A percentile compares a stretch with the other conserved stretches of the same genome.
Conservation (phyloP, 2,329 filamentous ascomycete species). For the Arthrobotrys entomopaga region DNA sequence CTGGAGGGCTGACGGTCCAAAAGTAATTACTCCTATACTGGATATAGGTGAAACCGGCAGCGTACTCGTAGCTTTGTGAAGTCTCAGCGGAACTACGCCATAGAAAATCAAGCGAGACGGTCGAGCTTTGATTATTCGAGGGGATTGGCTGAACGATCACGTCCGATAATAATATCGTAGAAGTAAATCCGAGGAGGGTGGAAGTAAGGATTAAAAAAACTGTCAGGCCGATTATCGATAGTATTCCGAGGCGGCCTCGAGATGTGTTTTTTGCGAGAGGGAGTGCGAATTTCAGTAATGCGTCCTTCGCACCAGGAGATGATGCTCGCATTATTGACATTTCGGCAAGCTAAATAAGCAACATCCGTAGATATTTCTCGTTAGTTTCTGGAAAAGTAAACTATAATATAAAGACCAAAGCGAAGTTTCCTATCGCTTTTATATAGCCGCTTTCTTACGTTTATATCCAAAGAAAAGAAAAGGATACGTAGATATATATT, state of each 20-base stretch:
- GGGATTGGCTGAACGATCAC: conserved; percentile 26
- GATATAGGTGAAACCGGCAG: too few species aligned
- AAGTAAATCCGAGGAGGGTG: conserved; percentile 15
- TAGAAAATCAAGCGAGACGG: not conserved
- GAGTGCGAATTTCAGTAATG: conserved; percentile 7
- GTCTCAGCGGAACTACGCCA: too few species aligned
- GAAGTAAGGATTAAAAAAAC: conserved; percentile 13
- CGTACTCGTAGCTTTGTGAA: too few species aligned
- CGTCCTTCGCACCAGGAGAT: not conserved
- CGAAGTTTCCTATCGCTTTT: too few species aligned
- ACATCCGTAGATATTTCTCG: too few species aligned
- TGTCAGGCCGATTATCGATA: conserved; percentile 8
- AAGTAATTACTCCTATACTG: too few species aligned
- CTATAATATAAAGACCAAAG: not conserved
- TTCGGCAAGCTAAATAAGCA: conserved; percentile 19
- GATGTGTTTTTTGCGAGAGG: not conserved
- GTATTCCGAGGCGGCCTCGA: not conserved
- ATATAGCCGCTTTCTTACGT: too few species aligned
- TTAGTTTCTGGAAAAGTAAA: too few species aligned
- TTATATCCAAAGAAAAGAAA: too few species aligned
- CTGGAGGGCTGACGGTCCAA: too few species aligned
- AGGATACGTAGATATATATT: too few species aligned
- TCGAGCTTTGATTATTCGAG: too few species aligned
- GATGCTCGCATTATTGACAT: conserved; percentile 32
- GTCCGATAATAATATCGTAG: conserved; percentile 22